These are phyloP conservation scores for Chrysanthemum lavandulifolium DNA, from an alignment of 129 eudicot genomes.

Conservation along the genomic window DNA sequence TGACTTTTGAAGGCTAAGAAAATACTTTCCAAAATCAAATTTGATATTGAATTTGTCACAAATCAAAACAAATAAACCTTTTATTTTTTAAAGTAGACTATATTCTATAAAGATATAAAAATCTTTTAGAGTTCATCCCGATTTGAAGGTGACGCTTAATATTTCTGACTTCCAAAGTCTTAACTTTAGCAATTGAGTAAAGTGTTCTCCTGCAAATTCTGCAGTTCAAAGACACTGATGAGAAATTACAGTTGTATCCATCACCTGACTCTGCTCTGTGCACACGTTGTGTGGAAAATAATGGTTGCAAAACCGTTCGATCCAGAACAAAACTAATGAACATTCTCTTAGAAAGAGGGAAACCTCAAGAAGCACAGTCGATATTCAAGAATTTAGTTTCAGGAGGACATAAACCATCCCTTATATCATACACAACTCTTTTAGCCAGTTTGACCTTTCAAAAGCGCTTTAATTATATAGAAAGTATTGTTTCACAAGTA, in stretches of 20 bases:
- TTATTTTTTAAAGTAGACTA: background rate
- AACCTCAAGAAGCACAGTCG: slow-evolving; percentile 45
- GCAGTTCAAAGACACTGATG: slow-evolving; percentile 11
- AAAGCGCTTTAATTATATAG: slow-evolving; percentile 40
- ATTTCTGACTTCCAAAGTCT: background rate
- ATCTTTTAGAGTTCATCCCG: background rate
- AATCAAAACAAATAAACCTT: background rate
- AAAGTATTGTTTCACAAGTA: slow-evolving; percentile 39
- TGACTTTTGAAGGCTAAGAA: background rate
- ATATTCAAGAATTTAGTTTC: slow-evolving; percentile 42
- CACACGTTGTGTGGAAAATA: slow-evolving; percentile 32
- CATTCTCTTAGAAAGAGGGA: slow-evolving; percentile 41
- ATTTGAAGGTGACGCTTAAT: background rate
- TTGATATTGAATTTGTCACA: background rate
- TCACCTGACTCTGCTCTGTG: slow-evolving; percentile 37
- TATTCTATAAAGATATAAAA: background rate
- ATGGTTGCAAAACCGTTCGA: slow-evolving; percentile 47
- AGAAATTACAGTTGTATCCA: slow-evolving; percentile 35
- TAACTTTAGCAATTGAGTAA: background rate
- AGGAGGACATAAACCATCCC: slow-evolving; percentile 58
- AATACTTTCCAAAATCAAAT: background rate
- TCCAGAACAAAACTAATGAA: slow-evolving; percentile 51
- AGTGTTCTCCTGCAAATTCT: background rate
- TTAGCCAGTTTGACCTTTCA: slow-evolving; percentile 45
- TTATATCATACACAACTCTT: slow-evolving; percentile 54